Conservation (phyloP, 2,329 filamentous ascomycete genomes). For the Juglanconis oblonga region DNA sequence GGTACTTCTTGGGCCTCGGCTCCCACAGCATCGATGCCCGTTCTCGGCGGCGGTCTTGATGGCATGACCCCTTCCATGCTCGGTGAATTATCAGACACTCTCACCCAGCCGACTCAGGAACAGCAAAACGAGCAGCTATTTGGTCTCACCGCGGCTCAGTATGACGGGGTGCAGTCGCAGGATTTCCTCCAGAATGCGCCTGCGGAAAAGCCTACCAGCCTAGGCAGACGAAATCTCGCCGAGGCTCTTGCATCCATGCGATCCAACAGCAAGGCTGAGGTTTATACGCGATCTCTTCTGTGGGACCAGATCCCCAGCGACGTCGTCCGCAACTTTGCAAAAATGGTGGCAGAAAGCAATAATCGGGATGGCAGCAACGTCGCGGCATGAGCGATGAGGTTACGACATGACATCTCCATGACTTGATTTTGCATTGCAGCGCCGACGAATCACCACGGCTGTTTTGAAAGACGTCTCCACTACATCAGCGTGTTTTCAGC, state of each 20-base stretch:
- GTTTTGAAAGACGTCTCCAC: constrained; percentile 14
- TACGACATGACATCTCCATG: constrained; percentile 20
- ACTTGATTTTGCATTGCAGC: constrained; percentile 15
- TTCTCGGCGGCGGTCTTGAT: constrained; percentile 43
- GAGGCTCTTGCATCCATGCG: constrained; percentile 81
- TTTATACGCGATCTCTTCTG: constrained; percentile 87
- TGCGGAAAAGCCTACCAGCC: constrained; percentile 52
- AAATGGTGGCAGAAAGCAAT: constrained; percentile 79
- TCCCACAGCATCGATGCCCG: constrained; percentile 33
- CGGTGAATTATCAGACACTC: constrained; percentile 63
- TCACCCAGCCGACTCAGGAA: constrained; percentile 74
- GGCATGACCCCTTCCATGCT: constrained; percentile 58
- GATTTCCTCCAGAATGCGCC: constrained; percentile 63
- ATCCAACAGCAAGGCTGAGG: constrained; percentile 72
- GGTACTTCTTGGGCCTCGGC: constrained; percentile 46
- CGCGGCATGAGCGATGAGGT: constrained; percentile 33
- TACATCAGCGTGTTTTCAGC: constrained; percentile 23
- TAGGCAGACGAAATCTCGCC: constrained; percentile 70
- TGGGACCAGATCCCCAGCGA: constrained; percentile 93
- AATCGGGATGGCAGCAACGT: constrained; percentile 39
- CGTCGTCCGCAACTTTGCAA: constrained; percentile 87
- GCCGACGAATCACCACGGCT: constrained; percentile 20
- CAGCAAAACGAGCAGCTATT: constrained; percentile 89
- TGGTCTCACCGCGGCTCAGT: constrained; percentile 80
- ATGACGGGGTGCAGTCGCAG: constrained; percentile 77